phyloP scores from a whole-genome alignment of 1,284 basidiomycete genomes.

The Pseudozyma tsukubaensis region DNA sequence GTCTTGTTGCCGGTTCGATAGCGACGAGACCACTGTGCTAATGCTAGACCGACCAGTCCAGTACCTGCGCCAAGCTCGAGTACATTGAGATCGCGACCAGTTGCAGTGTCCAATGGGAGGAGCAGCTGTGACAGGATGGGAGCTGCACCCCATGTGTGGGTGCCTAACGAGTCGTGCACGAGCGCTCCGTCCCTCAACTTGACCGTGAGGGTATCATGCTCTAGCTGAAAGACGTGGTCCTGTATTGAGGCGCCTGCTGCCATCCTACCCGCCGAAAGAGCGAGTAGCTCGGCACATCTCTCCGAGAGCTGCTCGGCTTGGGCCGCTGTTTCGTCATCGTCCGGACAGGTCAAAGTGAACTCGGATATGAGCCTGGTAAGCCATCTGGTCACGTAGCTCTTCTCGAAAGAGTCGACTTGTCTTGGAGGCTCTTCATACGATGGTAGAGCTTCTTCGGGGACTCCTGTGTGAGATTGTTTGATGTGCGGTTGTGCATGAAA shows the following conservation, averaged over 20 bases:
- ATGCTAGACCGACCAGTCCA: constrained; percentile 58
- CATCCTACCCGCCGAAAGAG: constrained; percentile 50
- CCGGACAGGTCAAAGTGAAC: constrained; percentile 13
- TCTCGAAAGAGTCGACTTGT: constrained; percentile 39
- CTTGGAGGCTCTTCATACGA: constrained; percentile 23
- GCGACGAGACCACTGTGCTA: constrained; percentile 29
- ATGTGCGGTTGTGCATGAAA: constrained; percentile 19
- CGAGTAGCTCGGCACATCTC: constrained; percentile 43
- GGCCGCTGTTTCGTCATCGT: constrained; percentile 11
- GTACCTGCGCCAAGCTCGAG: constrained; percentile 66
- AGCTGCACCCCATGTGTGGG: constrained; percentile 64
- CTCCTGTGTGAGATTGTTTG: neutral
- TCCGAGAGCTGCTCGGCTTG: constrained; percentile 24
- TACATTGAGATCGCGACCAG: constrained; percentile 15
- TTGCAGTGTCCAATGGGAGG: constrained; percentile 12
- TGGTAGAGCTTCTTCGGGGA: neutral
- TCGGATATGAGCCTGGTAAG: constrained; percentile 46
- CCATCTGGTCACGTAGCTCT: constrained; percentile 40
- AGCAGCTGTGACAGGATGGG: constrained; percentile 58
- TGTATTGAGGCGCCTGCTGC: constrained; percentile 39
- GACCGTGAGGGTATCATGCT: constrained; percentile 19
- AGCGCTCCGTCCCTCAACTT: constrained; percentile 52
- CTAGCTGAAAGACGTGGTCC: constrained; percentile 26
- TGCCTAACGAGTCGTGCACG: constrained; percentile 59
- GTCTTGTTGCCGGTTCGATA: constrained; percentile 1